Percentiles rank a stretch among this genome's conserved stretches.
Evolutionary conservation across 352 stramenopile species (phyloP).

Genomic region (Blastocystis sp.): DNA sequence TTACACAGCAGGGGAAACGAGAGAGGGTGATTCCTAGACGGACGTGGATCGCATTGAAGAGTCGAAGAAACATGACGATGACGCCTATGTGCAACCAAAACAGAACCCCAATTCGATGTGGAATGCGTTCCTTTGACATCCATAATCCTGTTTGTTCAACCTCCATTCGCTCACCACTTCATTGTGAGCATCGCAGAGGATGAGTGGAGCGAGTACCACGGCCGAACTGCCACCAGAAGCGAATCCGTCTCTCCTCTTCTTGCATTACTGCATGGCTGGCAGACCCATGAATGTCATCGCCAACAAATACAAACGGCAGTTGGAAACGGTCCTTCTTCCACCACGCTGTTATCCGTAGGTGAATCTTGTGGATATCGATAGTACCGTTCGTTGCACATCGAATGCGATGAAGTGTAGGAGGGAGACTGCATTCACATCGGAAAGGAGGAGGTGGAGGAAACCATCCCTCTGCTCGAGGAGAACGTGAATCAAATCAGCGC

Average conservation of each 20-base stretch:
- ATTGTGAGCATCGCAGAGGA: not conserved
- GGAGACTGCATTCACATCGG: slow-evolving; percentile 20
- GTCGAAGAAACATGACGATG: not conserved
- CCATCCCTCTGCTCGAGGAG: not conserved
- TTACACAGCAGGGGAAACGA: not conserved
- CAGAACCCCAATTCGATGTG: slow-evolving; percentile 36
- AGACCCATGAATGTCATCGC: slow-evolving; percentile 15
- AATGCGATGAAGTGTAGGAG: slow-evolving; percentile 1
- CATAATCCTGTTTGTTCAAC: not conserved
- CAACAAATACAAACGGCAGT: not conserved
- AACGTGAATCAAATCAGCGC: slow-evolving; percentile 15
- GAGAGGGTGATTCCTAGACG: slow-evolving; percentile 5
- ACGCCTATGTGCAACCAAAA: not conserved
- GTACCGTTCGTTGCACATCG: too few relatives aligned
- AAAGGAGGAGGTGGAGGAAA: slow-evolving; percentile 41
- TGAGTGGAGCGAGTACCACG: not conserved
- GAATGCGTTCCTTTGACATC: slow-evolving; percentile 18
- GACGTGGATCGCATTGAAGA: slow-evolving; percentile 31
- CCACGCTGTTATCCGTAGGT: slow-evolving; percentile 21
- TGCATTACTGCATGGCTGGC: not conserved
- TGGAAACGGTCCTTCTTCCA: not conserved
- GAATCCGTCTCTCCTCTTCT: not conserved
- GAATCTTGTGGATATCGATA: not conserved
- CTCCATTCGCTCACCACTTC: not conserved
- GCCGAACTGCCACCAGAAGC: too few relatives aligned